A percentile compares a stretch with the other conserved stretches of the same genome.
Evolutionary conservation across 768 basidiomycete species (phyloP).

Genomic region (Leccinum broughii): DNA sequence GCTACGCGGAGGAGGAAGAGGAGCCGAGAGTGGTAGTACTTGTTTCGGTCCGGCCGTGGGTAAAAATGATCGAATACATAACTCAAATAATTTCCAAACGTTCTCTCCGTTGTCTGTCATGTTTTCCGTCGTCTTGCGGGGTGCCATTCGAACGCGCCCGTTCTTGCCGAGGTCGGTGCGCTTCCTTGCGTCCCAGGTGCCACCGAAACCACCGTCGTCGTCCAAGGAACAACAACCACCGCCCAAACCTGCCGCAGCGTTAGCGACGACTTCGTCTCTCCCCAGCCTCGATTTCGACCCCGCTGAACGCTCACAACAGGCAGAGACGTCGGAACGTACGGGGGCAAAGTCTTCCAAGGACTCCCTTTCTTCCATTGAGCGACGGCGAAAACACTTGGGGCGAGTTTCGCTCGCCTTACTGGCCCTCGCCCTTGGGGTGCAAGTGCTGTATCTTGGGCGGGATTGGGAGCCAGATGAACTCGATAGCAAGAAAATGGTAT

Average conservation of each 20-base stretch:
- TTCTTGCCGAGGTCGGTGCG: slow-evolving; percentile 24
- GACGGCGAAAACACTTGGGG: slow-evolving; percentile 56
- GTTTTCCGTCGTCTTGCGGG: slow-evolving; percentile 26
- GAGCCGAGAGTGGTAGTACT: too few species aligned
- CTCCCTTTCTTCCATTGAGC: slow-evolving; percentile 77
- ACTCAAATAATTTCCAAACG: background rate
- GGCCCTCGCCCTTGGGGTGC: slow-evolving; percentile 54
- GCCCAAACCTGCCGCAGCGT: background rate
- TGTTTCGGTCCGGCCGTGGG: background rate
- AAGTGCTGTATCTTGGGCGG: slow-evolving; percentile 67
- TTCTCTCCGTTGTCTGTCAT: slow-evolving; percentile 6
- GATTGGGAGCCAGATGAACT: slow-evolving; percentile 80
- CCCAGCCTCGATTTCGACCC: slow-evolving; percentile 71
- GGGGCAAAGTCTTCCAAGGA: slow-evolving; percentile 80
- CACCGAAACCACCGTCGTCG: slow-evolving; percentile 16
- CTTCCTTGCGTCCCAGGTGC: slow-evolving; percentile 19
- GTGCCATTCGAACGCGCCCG: slow-evolving; percentile 22
- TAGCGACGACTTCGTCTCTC: slow-evolving; percentile 21
- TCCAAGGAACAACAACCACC: slow-evolving; percentile 7
- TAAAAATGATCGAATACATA: background rate
- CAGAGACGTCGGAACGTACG: slow-evolving; percentile 51
- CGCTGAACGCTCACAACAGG: slow-evolving; percentile 38
- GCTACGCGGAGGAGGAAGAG: too few species aligned
- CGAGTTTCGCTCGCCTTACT: slow-evolving; percentile 56
- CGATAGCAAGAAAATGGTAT: slow-evolving; percentile 59